phyloP scores from a whole-genome alignment of 2,329 filamentous ascomycete species.

The Pseudogymnoascus sp. region DNA sequence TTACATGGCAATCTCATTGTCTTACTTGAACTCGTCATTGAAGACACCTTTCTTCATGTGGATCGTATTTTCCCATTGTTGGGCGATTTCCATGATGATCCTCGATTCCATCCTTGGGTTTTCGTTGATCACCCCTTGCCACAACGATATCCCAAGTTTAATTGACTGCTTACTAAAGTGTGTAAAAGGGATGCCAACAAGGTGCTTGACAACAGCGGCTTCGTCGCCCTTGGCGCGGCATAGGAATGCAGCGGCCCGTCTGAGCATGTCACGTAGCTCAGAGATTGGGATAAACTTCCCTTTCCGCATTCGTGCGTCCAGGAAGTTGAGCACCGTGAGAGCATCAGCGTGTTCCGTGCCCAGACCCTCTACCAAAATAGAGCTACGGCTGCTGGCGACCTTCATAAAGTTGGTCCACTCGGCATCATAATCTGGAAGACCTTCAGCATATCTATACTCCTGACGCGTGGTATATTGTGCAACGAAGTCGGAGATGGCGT shows the following conservation, averaged over 20 bases:
- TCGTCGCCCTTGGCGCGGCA: slow-evolving; percentile 72
- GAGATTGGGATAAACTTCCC: slow-evolving; percentile 63
- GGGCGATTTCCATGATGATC: slow-evolving; percentile 76
- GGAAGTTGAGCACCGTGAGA: slow-evolving; percentile 60
- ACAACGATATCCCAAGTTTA: slow-evolving; percentile 89
- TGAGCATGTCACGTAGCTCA: slow-evolving; percentile 74
- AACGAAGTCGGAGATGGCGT: slow-evolving; percentile 91
- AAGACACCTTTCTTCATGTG: slow-evolving; percentile 75
- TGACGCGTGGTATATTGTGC: slow-evolving; percentile 96
- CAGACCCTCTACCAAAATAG: slow-evolving; percentile 30
- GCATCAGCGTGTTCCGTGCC: slow-evolving; percentile 48
- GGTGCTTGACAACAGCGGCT: slow-evolving; percentile 71
- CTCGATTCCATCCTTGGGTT: slow-evolving; percentile 83
- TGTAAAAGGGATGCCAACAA: slow-evolving; percentile 87
- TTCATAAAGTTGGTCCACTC: slow-evolving; percentile 58
- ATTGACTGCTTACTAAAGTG: slow-evolving; percentile 94
- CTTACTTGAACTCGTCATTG: slow-evolving; percentile 58
- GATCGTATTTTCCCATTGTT: slow-evolving; percentile 85
- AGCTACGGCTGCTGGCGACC: slow-evolving; percentile 42
- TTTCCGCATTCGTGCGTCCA: slow-evolving; percentile 63
- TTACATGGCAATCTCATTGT: slow-evolving; percentile 12
- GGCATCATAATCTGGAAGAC: slow-evolving; percentile 59
- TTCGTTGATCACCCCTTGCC: slow-evolving; percentile 95
- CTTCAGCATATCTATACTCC: slow-evolving; percentile 84
- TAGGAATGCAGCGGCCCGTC: slow-evolving; percentile 77